Conservation (phyloP, 345 rosid genomes). For the Anastatica hierochuntica region DNA sequence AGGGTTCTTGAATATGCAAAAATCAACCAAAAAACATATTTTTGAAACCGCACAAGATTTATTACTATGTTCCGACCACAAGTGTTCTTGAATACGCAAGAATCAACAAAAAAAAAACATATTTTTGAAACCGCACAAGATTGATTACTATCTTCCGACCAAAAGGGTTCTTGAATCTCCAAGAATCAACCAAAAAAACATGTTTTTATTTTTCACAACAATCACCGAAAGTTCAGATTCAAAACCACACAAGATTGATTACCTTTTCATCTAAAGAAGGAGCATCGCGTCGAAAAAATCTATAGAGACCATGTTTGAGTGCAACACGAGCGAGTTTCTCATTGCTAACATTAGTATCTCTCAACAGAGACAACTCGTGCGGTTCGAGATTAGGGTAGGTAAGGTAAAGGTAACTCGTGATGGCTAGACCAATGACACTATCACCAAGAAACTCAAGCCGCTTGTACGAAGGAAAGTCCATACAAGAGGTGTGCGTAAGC, state of each 20-base stretch:
- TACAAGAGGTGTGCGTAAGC: slow-evolving; percentile 65
- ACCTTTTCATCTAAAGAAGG: slow-evolving; percentile 43
- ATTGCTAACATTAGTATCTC: slow-evolving; percentile 57
- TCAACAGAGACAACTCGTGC: slow-evolving; percentile 41
- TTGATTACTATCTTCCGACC: no score
- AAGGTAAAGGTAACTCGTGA: slow-evolving; percentile 37
- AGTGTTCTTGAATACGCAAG: no score
- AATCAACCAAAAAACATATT: no score
- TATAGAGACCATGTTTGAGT: slow-evolving; percentile 37
- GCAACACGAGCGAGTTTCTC: slow-evolving; percentile 86
- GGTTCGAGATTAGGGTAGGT: slow-evolving; percentile 44
- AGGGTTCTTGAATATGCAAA: no score
- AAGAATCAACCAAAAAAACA: no score
- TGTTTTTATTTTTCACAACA: neutral
- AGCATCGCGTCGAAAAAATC: slow-evolving; percentile 36
- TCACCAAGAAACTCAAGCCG: slow-evolving; percentile 83
- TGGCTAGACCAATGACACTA: slow-evolving; percentile 45
- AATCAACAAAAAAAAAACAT: no score
- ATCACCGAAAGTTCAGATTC: neutral
- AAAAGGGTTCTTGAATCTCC: no score
- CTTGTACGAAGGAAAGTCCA: slow-evolving; percentile 41
- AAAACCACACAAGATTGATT: neutral
- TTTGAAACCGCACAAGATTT: no score
- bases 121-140: no score
- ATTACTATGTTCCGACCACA: no score